Conservation (phyloP, 1,284 basidiomycete genomes). For the Trichosporon sp. region DNA sequence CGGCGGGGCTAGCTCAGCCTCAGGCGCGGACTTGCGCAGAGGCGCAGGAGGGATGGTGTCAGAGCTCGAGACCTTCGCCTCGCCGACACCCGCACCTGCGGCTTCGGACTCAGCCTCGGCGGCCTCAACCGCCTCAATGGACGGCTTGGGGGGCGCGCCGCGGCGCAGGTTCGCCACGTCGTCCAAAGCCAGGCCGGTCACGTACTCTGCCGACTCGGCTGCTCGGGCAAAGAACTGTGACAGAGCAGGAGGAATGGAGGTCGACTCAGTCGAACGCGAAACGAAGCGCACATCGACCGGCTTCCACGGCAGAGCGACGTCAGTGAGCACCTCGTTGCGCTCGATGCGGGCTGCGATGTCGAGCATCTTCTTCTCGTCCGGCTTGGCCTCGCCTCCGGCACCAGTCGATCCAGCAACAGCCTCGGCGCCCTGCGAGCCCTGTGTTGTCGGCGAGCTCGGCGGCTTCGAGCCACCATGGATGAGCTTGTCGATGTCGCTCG, state of each 20-base stretch:
- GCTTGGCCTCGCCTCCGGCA: not conserved
- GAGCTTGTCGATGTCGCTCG: constrained; percentile 5
- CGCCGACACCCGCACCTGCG: too few relatives aligned
- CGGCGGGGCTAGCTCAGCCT: not conserved
- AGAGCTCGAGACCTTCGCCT: not conserved
- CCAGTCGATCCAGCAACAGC: not conserved
- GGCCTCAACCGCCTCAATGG: not conserved
- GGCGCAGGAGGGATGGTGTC: not conserved
- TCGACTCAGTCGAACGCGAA: not conserved
- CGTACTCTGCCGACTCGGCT: not conserved
- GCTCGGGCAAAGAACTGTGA: constrained; percentile 9
- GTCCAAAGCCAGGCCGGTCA: not conserved
- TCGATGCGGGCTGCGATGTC: not conserved
- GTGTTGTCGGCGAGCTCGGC: not conserved
- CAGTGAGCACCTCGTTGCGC: not conserved
- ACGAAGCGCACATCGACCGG: constrained; percentile 12
- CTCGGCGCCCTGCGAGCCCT: not conserved
- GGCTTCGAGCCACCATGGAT: constrained; percentile 3
- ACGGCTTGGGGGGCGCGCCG: not conserved
- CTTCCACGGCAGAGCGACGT: constrained; percentile 15
- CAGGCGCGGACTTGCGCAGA: not conserved
- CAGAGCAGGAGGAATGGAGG: constrained; percentile 1
- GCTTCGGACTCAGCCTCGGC: not conserved
- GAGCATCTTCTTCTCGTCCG: not conserved
- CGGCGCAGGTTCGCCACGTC: constrained; percentile 12